Evolutionary conservation across 306 rosid genomes (phyloP), one percentile per base, ranked within the genome.

Genomic region (Pyrus betulifolia): DNA sequence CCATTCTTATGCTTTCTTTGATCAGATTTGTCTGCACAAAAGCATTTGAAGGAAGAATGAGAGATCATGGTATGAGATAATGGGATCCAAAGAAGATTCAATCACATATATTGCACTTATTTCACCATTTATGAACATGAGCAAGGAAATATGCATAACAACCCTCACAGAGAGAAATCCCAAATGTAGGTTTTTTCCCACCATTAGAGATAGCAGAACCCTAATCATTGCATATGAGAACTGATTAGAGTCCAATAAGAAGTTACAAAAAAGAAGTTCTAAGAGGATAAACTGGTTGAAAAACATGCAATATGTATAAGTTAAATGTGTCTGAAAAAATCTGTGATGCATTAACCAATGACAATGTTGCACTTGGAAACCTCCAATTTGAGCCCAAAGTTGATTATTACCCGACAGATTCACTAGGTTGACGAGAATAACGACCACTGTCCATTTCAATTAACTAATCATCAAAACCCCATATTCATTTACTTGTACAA

Each of bases 1-100:
- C 99, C 99, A 96, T 96, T 85, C 99, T 82, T 81, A 96, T 93
- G 85, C 98, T 96, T 91, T 96, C 99, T 82, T 93, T 96, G 71
- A 96, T 96, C 86, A 96, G 89, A 86, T 96, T 96, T 66, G 99
- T 96, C 99, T 96, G 93, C 82, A 77, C 14, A 85, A 70, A 54
- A 15, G 63, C 63, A 86, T 72, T 27, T 57, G 9, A 70, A 81
- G 71, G 23, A 71, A 75, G 64, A 79, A 28, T 51, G 75, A 76
- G 40, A 80, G 30, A 75, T 31, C 45, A 69, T 35, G 35, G 68
- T 59, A 76, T 21, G 31, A 60, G 63, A 68, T 6, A 64, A 67
- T n/a, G 76, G 67, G 45, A 68, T 6, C 49, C 25, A 33, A 74
- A 44, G 79, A 72, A 45, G 40, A 64, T 59, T 45, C 17, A 4